Evolutionary conservation across 2,329 filamentous ascomycete species (phyloP).

Genomic region (Fusarium albosuccineum): DNA sequence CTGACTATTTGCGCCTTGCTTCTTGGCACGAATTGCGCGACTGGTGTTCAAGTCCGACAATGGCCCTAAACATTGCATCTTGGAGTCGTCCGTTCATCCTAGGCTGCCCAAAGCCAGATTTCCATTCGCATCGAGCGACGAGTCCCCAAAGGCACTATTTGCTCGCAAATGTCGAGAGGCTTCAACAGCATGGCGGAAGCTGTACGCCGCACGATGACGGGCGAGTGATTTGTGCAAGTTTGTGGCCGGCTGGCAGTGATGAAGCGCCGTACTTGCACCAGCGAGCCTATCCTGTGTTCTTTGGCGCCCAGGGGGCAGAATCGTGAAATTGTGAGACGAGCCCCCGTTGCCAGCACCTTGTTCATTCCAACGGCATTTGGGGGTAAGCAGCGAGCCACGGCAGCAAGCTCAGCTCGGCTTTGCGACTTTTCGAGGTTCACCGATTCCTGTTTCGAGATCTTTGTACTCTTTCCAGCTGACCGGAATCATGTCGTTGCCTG

Average conservation of each 20-base stretch:
- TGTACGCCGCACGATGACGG: slow-evolving; percentile 24
- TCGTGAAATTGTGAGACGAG: slow-evolving; percentile 28
- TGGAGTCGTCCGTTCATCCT: slow-evolving; percentile 10
- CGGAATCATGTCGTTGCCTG: slow-evolving; percentile 90
- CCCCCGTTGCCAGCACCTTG: slow-evolving; percentile 17
- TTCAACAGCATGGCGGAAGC: slow-evolving; percentile 11
- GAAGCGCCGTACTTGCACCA: slow-evolving; percentile 8
- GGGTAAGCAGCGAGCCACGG: slow-evolving; percentile 18
- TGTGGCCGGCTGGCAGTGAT: slow-evolving; percentile 16
- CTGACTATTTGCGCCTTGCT: slow-evolving; percentile 11
- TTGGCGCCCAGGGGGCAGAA: slow-evolving; percentile 5
- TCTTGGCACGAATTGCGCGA: slow-evolving; percentile 13
- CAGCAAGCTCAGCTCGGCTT: slow-evolving; percentile 78
- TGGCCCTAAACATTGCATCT: slow-evolving; percentile 3
- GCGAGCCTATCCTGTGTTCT: slow-evolving; percentile 1
- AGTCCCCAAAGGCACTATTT: background rate
- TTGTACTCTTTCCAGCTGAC: slow-evolving; percentile 96
- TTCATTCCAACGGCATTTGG: slow-evolving; percentile 36
- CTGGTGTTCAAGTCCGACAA: background rate
- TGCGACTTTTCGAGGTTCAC: slow-evolving; percentile 90
- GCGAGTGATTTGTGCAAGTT: slow-evolving; percentile 12
- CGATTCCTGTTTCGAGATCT: slow-evolving; percentile 81
- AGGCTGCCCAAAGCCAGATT: slow-evolving; percentile 13
- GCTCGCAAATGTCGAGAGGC: slow-evolving; percentile 14
- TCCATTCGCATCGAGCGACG: slow-evolving; percentile 19